These are phyloP conservation scores for Cutaneotrichosporon sp. DNA, from an alignment of 1,284 basidiomycete species.

Conservation along the genomic window DNA sequence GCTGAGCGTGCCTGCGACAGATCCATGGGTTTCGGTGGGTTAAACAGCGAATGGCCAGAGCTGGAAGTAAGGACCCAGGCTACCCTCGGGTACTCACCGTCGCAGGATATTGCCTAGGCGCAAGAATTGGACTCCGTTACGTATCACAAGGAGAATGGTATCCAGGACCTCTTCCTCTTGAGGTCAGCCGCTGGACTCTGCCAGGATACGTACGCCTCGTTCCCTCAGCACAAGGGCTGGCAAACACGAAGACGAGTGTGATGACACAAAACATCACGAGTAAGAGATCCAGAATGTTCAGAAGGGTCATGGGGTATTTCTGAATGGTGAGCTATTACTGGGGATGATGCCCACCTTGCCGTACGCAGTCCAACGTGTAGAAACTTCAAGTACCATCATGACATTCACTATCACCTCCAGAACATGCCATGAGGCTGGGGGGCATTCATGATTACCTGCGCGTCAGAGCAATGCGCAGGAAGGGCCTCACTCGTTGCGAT, in stretches of 20 bases:
- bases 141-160: constrained; percentile 77
- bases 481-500: constrained; percentile 39
- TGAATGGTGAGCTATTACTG: constrained; percentile 39
- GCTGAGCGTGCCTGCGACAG: constrained; percentile 55
- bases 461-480: constrained; percentile 7
- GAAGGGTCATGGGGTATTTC: constrained; percentile 94
- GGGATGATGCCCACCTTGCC: constrained; percentile 58
- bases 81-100: constrained; percentile 58
- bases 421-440: constrained; percentile 67
- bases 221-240: constrained; percentile 49
- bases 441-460: constrained; percentile 40
- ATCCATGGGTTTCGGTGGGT: constrained; percentile 85
- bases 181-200: neutral
- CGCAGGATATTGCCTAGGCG: constrained; percentile 82
- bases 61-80: constrained; percentile 49
- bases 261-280: constrained; percentile 79
- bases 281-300: constrained; percentile 79
- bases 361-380: constrained; percentile 80
- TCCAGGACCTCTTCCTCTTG: constrained; percentile 88
- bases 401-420: constrained; percentile 86
- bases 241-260: constrained; percentile 77
- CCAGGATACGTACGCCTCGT: constrained; percentile 33
- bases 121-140: constrained; percentile 86
- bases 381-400: constrained; percentile 87
- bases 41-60: constrained; percentile 89